Percentiles rank a stretch among this genome's conserved stretches.
These are phyloP conservation scores for Saccharomyces kudriavzevii DNA, from an alignment of 805 yeast genomes.

Conservation along the genomic window DNA sequence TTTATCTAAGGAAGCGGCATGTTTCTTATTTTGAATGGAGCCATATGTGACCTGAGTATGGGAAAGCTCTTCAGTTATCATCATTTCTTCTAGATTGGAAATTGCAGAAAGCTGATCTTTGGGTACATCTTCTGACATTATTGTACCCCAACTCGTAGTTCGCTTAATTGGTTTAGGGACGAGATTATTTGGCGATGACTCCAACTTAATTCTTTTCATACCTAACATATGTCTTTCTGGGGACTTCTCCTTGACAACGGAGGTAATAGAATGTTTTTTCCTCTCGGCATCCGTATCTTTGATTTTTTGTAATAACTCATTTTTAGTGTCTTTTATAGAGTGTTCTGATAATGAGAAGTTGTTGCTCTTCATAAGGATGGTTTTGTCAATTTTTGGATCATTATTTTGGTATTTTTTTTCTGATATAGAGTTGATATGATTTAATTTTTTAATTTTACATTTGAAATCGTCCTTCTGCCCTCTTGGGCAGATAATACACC, in stretches of 20 bases:
- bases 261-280: not conserved
- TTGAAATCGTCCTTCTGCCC: conserved; percentile 19
- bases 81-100: not conserved
- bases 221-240: conserved; percentile 5
- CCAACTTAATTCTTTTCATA: not conserved
- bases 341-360: not conserved
- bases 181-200: not conserved
- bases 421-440: not conserved
- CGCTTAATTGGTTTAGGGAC: conserved; percentile 10
- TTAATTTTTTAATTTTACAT: conserved; percentile 9
- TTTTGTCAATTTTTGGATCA: not conserved
- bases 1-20: not conserved
- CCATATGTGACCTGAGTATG: conserved; percentile 28
- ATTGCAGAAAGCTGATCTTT: not conserved
- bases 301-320: conserved; percentile 1
- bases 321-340: conserved; percentile 1
- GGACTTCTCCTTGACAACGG: not conserved
- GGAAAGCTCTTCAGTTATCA: not conserved
- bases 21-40: conserved; percentile 3
- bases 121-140: conserved; percentile 13
- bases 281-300: not conserved
- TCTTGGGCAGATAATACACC: conserved; percentile 30
- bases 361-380: not conserved
- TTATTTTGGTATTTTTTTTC: not conserved
- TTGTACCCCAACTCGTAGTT: conserved; percentile 26